phyloP scores from a whole-genome alignment of 192 early-diverging fungal species.

The Mortierella alpina region DNA sequence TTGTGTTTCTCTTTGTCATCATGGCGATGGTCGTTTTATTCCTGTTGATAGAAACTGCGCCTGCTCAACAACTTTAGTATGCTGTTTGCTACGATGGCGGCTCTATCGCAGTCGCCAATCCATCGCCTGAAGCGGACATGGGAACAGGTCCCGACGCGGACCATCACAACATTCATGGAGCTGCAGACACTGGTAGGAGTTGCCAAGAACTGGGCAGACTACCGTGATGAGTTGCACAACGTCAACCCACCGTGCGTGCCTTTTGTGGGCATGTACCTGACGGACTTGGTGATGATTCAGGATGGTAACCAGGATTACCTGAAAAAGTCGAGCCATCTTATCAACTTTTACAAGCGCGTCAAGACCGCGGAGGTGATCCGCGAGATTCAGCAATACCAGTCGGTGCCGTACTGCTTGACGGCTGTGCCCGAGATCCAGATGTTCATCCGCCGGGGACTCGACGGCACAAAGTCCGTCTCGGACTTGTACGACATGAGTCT shows the following conservation, averaged over 20 bases:
- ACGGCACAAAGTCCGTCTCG: constrained; percentile 73
- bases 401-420: constrained; percentile 79
- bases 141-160: constrained; percentile 73
- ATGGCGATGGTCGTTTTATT: constrained; percentile 62
- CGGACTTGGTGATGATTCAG: constrained; percentile 92
- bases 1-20: neutral
- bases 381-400: constrained; percentile 91
- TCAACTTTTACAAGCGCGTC: constrained; percentile 92
- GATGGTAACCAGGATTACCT: constrained; percentile 86
- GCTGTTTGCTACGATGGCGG: constrained; percentile 86
- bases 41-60: constrained; percentile 40
- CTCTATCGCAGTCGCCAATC: constrained; percentile 86
- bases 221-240: constrained; percentile 84
- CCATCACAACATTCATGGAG: constrained; percentile 67
- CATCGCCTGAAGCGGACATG: constrained; percentile 93
- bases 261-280: constrained; percentile 76
- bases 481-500: constrained; percentile 84
- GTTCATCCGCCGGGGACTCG: constrained; percentile 77
- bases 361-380: constrained; percentile 90
- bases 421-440: constrained; percentile 85
- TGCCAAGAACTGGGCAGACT: constrained; percentile 83
- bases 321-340: constrained; percentile 70
- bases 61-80: constrained; percentile 93
- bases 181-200: constrained; percentile 81
- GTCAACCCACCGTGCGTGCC: constrained; percentile 85